These are phyloP conservation scores for Botrytis aclada DNA, from an alignment of 2,329 filamentous ascomycete genomes.

Conservation along the genomic window DNA sequence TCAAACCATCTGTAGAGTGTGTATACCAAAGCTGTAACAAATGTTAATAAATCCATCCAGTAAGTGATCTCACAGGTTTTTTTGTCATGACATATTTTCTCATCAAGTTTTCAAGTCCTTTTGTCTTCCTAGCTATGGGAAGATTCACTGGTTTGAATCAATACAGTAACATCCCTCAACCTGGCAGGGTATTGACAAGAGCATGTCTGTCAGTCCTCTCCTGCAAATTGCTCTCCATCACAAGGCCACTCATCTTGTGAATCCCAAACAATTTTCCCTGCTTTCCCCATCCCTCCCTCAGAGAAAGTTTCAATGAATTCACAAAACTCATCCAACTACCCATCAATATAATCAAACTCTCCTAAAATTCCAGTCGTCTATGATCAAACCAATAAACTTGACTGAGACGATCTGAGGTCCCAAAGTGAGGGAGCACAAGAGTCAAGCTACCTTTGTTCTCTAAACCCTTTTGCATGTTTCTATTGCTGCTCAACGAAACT, in stretches of 20 bases:
- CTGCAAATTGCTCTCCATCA: neutral
- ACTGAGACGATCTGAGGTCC: neutral
- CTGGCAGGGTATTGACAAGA: neutral
- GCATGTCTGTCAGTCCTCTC: neutral
- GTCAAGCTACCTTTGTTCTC: neutral
- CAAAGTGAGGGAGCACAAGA: neutral
- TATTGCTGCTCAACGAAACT: neutral
- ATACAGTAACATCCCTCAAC: neutral
- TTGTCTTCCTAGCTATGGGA: neutral
- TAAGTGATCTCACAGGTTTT: neutral
- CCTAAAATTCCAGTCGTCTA: accelerated
- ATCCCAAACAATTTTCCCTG: neutral
- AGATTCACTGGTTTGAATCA: neutral
- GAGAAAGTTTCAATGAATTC: neutral
- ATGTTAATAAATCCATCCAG: neutral
- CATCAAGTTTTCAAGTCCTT: neutral
- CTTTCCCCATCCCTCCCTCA: neutral
- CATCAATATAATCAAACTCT: neutral
- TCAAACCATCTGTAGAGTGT: no score
- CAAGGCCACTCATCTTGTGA: neutral
- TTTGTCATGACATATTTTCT: neutral
- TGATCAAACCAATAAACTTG: neutral
- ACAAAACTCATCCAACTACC: neutral
- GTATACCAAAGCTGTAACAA: neutral
- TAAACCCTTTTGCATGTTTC: neutral